Conservation (phyloP, 768 basidiomycete species). For the Naganishia kalamii region DNA sequence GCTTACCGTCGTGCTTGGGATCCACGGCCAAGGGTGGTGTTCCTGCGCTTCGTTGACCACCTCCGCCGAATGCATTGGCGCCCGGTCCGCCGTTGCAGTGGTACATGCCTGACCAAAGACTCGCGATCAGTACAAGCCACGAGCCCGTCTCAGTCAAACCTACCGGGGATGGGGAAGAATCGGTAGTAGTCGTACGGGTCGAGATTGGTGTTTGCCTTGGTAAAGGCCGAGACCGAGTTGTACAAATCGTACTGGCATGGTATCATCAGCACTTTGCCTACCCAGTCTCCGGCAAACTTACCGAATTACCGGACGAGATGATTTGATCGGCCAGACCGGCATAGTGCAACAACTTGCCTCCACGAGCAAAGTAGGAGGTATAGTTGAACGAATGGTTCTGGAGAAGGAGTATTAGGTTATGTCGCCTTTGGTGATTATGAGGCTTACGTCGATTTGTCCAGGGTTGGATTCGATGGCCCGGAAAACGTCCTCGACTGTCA, state of each 20-base stretch:
- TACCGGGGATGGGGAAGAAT: conserved; percentile 43
- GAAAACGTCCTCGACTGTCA: conserved; percentile 7
- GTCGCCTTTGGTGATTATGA: neutral
- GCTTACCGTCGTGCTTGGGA: neutral
- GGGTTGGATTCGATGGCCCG: neutral
- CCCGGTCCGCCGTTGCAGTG: conserved; percentile 40
- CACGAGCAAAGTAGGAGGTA: conserved; percentile 32
- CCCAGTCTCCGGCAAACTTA: neutral
- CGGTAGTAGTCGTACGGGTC: conserved; percentile 44
- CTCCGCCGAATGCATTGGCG: conserved; percentile 18
- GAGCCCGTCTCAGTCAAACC: neutral
- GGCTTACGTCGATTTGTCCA: conserved; percentile 20
- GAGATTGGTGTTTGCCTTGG: conserved; percentile 27
- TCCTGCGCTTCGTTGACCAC: conserved; percentile 7
- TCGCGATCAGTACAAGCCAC: neutral
- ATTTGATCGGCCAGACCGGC: conserved; percentile 37
- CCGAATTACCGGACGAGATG: conserved; percentile 40
- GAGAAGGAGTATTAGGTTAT: neutral
- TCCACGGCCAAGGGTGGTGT: neutral
- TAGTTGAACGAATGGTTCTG: conserved; percentile 24
- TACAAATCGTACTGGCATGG: conserved; percentile 27
- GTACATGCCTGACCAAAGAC: conserved; percentile 29
- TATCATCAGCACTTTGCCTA: neutral
- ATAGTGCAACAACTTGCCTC: conserved; percentile 39
- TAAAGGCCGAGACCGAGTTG: conserved; percentile 28